A percentile compares a stretch with the other conserved stretches of the same genome.
Evolutionary conservation across 192 early-diverging fungal species (phyloP).

Genomic region (Geranomyces michiganensis): DNA sequence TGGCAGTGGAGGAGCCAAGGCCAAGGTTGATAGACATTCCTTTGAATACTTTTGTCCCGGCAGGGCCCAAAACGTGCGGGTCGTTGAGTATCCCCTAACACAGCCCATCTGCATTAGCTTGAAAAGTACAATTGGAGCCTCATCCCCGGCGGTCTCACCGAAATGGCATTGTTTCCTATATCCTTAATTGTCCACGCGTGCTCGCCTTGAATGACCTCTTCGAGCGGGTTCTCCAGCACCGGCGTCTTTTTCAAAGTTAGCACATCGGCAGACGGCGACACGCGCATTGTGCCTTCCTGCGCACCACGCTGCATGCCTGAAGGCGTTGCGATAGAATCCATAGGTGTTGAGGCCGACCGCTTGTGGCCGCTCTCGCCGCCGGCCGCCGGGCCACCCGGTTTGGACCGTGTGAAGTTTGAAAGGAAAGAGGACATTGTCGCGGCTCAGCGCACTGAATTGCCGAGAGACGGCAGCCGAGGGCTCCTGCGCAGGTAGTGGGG

Average conservation of each 20-base stretch:
- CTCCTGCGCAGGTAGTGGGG: no score
- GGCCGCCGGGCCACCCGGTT: not conserved
- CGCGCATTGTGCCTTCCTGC: not conserved
- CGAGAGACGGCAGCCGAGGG: no score
- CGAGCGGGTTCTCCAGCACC: conserved; percentile 36
- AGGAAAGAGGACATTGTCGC: conserved; percentile 6
- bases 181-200: conserved; percentile 69
- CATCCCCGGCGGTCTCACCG: conserved; percentile 31
- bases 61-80: conserved; percentile 55
- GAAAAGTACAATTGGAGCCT: not conserved
- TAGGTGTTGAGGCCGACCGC: conserved; percentile 20
- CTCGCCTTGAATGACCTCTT: conserved; percentile 44
- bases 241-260: conserved; percentile 14
- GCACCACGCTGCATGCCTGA: not conserved
- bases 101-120: not conserved
- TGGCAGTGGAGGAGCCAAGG: conserved; percentile 26
- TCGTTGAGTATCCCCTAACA: conserved; percentile 73
- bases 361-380: conserved; percentile 6
- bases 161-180: conserved; percentile 80
- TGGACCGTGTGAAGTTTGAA: conserved; percentile 2
- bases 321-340: not conserved
- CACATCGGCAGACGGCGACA: conserved; percentile 24
- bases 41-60: conserved; percentile 35
- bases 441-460: no score
- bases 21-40: not conserved